phyloP scores from a whole-genome alignment of 345 rosid species.

The Aegle marmelos region DNA sequence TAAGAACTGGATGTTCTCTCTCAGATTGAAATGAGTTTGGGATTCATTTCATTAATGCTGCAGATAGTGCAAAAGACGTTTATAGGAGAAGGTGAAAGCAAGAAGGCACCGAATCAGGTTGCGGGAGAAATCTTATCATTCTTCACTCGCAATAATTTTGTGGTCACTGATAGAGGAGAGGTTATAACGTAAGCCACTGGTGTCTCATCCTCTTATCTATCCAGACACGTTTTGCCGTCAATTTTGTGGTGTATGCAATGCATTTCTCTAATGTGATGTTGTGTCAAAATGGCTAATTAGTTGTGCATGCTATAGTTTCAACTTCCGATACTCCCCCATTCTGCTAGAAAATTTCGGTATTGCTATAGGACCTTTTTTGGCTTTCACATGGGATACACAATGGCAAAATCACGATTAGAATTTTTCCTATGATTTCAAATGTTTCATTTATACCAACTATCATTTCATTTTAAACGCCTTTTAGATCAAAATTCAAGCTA shows the following conservation, averaged over 20 bases:
- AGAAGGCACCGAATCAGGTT: slow-evolving; percentile 58
- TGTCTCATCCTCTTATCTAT: background rate
- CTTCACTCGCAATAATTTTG: slow-evolving; percentile 82
- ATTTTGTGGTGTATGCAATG: background rate
- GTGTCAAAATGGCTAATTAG: background rate
- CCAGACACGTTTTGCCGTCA: background rate
- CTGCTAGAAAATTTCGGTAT: background rate
- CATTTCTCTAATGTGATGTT: background rate
- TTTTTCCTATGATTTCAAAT: background rate
- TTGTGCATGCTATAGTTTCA: background rate
- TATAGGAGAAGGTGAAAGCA: slow-evolving; percentile 50
- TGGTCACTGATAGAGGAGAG: slow-evolving; percentile 80
- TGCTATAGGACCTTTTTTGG: background rate
- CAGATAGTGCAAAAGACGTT: slow-evolving; percentile 89
- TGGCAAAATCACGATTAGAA: background rate
- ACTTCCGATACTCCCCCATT: background rate
- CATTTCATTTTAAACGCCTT: background rate
- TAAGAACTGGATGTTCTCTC: background rate
- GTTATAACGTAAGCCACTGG: slow-evolving; percentile 66
- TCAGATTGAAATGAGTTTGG: background rate
- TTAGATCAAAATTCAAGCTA: background rate
- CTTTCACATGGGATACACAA: background rate
- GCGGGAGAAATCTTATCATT: slow-evolving; percentile 91
- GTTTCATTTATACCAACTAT: too few relatives aligned
- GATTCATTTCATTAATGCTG: background rate